A percentile compares a stretch with the other conserved stretches of the same genome.
Conservation (phyloP, 129 eudicot genomes). For the Dittrichia graveolens region DNA sequence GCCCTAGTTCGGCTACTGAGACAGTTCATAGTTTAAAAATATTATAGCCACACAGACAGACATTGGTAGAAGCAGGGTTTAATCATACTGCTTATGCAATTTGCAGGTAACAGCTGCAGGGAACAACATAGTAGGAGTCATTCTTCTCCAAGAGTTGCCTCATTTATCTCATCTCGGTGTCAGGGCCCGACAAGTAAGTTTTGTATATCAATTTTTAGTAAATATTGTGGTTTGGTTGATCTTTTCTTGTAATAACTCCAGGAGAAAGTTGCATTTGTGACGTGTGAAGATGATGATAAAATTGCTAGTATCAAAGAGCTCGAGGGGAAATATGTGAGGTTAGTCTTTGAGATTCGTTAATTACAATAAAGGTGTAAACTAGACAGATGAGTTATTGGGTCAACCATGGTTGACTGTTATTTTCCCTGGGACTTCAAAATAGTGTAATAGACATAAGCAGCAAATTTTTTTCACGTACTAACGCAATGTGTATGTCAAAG, state of each 20-base stretch:
- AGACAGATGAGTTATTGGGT: background rate
- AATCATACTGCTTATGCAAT: background rate
- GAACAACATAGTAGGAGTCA: slow-evolving; percentile 76
- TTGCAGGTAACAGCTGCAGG: slow-evolving; percentile 97
- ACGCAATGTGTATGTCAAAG: no score
- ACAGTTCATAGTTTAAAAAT: background rate
- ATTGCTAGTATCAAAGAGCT: slow-evolving; percentile 52
- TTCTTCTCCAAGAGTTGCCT: slow-evolving; percentile 94
- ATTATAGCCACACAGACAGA: background rate
- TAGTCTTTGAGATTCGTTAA: slow-evolving; percentile 5
- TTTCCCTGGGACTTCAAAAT: background rate
- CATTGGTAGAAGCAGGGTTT: slow-evolving; percentile 2
- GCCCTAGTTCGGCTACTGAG: background rate
- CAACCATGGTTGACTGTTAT: background rate
- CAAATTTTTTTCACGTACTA: no score
- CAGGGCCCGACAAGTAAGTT: slow-evolving; percentile 90
- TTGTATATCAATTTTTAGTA: background rate
- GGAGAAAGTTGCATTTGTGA: slow-evolving; percentile 95
- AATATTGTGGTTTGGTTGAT: slow-evolving; percentile 15
- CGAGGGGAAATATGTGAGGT: slow-evolving; percentile 78
- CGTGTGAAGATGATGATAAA: slow-evolving; percentile 92
- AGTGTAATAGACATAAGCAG: background rate
- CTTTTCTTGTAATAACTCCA: slow-evolving; percentile 41
- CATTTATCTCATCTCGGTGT: slow-evolving; percentile 99
- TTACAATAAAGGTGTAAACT: background rate